Evolutionary conservation across 495 filamentous ascomycete genomes (phyloP), one percentile per base, ranked within the genome.

Genomic region (Podospora comata): DNA sequence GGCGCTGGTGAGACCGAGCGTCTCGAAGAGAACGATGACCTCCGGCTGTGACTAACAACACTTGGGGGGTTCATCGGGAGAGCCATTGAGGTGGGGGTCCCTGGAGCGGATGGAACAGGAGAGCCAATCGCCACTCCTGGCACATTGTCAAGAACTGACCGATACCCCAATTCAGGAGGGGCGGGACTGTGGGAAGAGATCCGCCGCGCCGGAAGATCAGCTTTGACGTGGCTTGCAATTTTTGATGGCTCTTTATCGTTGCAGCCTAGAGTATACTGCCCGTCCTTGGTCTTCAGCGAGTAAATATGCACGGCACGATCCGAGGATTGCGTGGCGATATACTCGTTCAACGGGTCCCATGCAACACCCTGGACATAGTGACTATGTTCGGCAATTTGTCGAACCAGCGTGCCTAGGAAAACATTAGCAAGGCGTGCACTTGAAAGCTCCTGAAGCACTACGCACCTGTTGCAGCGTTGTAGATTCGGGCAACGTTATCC

Each of bases 311-410:
- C 94, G 1, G 95, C 97, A 73, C 95, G 89, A 79, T 99, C 95
- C 0, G 95, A 99, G 2, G 95, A 98, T 76, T 99, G 95, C 23
- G 95, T 99, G 23, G 96, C 95, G 59, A 99, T 91, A 77, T 91
- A 99, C 82, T 99, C 95, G 78, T 99, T 99, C 32, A 97, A 80
- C 44, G 95, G 95, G 79, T 99, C 95, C 95, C 95, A 99, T 2
- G 96, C 93, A 19, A 99, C 95, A 48, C 95, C 95, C 81, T 99
- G 95, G 20, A 99, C 95, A 74, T 97, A 99, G 78, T 99, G 95
- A 73, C 94, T 97, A 80, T 99, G 95, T 76, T 99, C 95, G 56
- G 95, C 96, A 70, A 99, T 99, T 76, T 97, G 94, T 65, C 95
- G 89, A 66, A 99, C 90, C 73, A 94, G 89, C 81, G 90, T 88